Percentiles rank a stretch among this genome's conserved stretches.
Evolutionary conservation across 495 filamentous ascomycete species (phyloP).

Genomic region (Bombardia bombarda): DNA sequence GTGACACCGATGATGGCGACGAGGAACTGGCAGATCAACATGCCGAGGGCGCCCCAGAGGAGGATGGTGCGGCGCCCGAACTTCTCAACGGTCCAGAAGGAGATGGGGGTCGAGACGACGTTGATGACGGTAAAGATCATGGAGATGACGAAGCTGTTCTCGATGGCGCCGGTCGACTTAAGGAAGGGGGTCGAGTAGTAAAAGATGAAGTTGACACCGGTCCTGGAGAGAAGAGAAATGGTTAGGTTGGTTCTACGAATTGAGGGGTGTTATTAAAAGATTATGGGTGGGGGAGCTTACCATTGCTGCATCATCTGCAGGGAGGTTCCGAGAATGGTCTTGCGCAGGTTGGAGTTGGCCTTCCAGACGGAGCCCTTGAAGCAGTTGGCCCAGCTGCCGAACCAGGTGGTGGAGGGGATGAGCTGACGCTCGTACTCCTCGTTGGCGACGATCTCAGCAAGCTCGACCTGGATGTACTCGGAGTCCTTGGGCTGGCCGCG

Average conservation of each 20-base stretch:
- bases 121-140: conserved; percentile 81
- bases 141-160: conserved; percentile 68
- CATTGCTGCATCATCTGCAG: conserved; percentile 70
- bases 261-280: neutral
- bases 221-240: conserved; percentile 31
- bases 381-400: conserved; percentile 58
- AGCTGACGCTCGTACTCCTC: conserved; percentile 65
- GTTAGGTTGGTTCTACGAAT: neutral
- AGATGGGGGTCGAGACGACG: conserved; percentile 68
- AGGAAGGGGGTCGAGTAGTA: conserved; percentile 82
- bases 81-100: conserved; percentile 74
- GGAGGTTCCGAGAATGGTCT: conserved; percentile 63
- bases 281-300: neutral
- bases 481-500: conserved; percentile 60
- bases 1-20: conserved; percentile 59
- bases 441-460: conserved; percentile 74
- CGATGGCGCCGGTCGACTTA: conserved; percentile 59
- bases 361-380: conserved; percentile 51
- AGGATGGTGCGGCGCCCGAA: conserved; percentile 71
- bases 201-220: conserved; percentile 77
- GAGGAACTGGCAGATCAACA: conserved; percentile 78
- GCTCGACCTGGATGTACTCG: conserved; percentile 54
- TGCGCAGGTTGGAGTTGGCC: conserved; percentile 49
- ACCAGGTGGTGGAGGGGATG: conserved; percentile 54
- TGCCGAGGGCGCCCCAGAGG: conserved; percentile 65